Base-by-base conservation (phyloP, 1,139 yeast genomes). In the Taphrina pruni region DNA sequence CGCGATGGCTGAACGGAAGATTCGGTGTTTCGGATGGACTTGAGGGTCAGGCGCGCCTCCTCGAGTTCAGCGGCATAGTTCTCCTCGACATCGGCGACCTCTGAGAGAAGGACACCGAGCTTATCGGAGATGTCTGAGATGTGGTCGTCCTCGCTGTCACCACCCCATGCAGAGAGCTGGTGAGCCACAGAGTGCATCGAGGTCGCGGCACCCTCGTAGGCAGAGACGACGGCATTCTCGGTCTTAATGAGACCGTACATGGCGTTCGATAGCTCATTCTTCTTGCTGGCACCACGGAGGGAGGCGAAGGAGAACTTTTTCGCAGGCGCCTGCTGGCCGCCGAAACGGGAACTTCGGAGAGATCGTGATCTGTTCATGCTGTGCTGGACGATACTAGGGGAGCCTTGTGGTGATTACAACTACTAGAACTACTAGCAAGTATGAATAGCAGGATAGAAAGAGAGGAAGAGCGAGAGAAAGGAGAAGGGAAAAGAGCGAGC, bases 1-100 rank as follows among this genome's bases (percentile, higher is more conserved):
- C 95, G 84, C 65, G 93, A 87, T 69, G 96, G 96, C 80, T 89
- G 94, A 72, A 90, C 94, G 61, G 93, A 88, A 70, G 89, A 90
- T 81, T 90, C 96, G 75, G 90, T 89, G 81, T 90, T 89, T 81
- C 95, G 85, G 76, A 90, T 86, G 55, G 90, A 84, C 81, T 89
- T 89, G 78, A 90, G 81, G 70, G 94, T 88, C 77, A 89, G 85
- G 83, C 96, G 86, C 83, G 89, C 88, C 80, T 88, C 94, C 77
- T 90, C 96, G 79, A 89, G 88, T 80, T 88, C 87, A 82, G 88
- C 94, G 76, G 89, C 89, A 82, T 87, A 90, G 79, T 88, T 93
- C 80, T 89, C 95, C 81, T 90, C 96, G 77, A 89, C 83, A 80
- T 89, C 95, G 81, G 94, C 96, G 78, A 89, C 82, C 80, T 90